Percentiles rank a stretch among this genome's conserved stretches.
Evolutionary conservation across 2,329 filamentous ascomycete species (phyloP).

Genomic region (Hypoxylon sp.): DNA sequence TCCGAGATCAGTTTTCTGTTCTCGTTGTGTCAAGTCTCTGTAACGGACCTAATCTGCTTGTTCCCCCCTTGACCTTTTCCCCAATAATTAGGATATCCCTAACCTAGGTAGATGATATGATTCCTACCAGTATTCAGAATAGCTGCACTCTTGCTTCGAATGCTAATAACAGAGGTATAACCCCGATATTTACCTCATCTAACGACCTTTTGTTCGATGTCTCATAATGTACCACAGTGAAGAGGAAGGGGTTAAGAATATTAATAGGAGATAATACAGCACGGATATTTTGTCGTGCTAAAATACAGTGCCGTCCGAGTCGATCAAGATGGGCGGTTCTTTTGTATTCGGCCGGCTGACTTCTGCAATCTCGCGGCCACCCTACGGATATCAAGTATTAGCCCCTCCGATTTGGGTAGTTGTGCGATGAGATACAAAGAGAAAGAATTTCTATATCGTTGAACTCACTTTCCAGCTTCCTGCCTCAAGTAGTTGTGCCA

Average conservation of each 20-base stretch:
- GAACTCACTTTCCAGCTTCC: constrained; percentile 89
- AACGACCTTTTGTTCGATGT: constrained; percentile 29
- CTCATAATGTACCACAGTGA: constrained; percentile 23
- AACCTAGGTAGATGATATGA: constrained; percentile 16
- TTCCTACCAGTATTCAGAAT: constrained; percentile 20
- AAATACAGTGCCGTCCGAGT: constrained; percentile 97
- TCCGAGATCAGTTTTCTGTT: constrained; percentile 13
- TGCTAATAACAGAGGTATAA: constrained; percentile 26
- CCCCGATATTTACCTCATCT: constrained; percentile 22
- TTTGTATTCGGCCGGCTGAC: constrained; percentile 96
- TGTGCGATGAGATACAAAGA: not conserved
- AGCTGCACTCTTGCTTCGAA: constrained; percentile 28
- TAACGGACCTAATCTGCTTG: constrained; percentile 14
- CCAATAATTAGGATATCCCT: constrained; percentile 15
- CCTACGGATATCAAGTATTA: constrained; percentile 62
- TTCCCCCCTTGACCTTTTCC: constrained; percentile 11
- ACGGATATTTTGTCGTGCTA: constrained; percentile 58
- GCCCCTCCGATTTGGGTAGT: constrained; percentile 44
- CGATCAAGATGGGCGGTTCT: constrained; percentile 94
- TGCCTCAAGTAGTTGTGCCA: constrained; percentile 93
- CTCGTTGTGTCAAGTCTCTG: not conserved
- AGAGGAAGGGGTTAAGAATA: constrained; percentile 21
- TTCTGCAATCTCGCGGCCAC: constrained; percentile 94
- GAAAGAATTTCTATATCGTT: not conserved
- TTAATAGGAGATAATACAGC: constrained; percentile 17